Evolutionary conservation across 1,284 basidiomycete genomes (phyloP).

Genomic region (Kwoniella shivajii): DNA sequence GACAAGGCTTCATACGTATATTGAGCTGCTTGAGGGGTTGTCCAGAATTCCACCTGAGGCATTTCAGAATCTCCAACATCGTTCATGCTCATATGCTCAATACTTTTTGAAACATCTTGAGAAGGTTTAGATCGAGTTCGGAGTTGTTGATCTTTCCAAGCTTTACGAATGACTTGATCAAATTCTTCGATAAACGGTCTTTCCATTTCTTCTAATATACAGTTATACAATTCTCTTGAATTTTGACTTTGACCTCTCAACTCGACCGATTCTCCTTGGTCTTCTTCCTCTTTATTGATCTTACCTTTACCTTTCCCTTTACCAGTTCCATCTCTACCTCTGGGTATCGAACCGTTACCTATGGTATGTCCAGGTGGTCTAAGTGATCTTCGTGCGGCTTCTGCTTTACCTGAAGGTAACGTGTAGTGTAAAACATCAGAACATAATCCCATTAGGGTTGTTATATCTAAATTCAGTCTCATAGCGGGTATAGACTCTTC

Average conservation of each 20-base stretch:
- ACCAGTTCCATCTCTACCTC: conserved; percentile 21
- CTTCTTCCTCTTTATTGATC: conserved; percentile 33
- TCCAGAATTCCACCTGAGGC: conserved; percentile 67
- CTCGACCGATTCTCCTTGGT: not conserved
- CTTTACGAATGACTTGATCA: conserved; percentile 46
- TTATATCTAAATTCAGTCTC: conserved; percentile 75
- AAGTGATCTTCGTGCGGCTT: conserved; percentile 64
- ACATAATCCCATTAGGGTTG: conserved; percentile 75
- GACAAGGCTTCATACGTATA: conserved; percentile 45
- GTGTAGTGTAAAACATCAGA: conserved; percentile 77
- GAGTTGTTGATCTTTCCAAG: conserved; percentile 11
- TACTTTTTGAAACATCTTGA: too few species aligned
- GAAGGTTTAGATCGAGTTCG: too few species aligned
- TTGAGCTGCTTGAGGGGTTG: conserved; percentile 69
- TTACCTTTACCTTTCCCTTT: conserved; percentile 59
- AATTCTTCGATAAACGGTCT: conserved; percentile 68
- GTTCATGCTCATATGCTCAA: too few species aligned
- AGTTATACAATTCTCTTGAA: conserved; percentile 44
- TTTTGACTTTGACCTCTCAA: conserved; percentile 41
- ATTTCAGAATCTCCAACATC: not conserved
- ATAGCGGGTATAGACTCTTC: conserved; percentile 57
- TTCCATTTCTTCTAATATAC: conserved; percentile 66
- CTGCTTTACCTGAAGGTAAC: conserved; percentile 61
- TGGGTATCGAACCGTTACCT: not conserved
- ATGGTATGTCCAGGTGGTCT: conserved; percentile 39